Conservation (phyloP, 352 stramenopile species). For the Phytophthora multivora region DNA sequence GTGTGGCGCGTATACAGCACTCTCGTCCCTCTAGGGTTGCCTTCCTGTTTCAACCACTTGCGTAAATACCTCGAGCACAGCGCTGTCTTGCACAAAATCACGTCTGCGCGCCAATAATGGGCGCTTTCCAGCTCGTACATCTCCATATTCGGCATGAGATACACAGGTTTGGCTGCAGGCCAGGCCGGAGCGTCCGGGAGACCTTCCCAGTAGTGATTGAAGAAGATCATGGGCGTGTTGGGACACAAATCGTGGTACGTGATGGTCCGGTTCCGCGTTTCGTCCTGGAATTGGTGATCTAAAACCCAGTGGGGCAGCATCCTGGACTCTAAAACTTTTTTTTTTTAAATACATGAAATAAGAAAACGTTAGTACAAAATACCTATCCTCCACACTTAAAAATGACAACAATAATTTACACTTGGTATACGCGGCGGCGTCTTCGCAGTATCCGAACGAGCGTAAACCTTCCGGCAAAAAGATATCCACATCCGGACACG, state of each 20-base stretch:
- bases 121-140: constrained; percentile 61
- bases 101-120: constrained; percentile 50
- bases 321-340: constrained; percentile 46
- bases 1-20: constrained; percentile 75
- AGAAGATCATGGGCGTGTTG: constrained; percentile 51
- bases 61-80: constrained; percentile 44
- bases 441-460: constrained; percentile 74
- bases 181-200: constrained; percentile 33
- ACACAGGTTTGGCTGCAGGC: constrained; percentile 47
- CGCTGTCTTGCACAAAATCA: constrained; percentile 58
- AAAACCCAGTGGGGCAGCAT: constrained; percentile 53
- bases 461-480: constrained; percentile 57
- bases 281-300: constrained; percentile 32
- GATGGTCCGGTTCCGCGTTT: constrained; percentile 21
- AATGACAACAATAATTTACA: constrained; percentile 30
- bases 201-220: constrained; percentile 66
- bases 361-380: background rate
- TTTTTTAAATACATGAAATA: too few species aligned
- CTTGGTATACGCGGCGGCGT: constrained; percentile 64
- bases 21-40: constrained; percentile 49
- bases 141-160: constrained; percentile 64
- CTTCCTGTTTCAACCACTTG: constrained; percentile 64
- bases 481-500: constrained; percentile 68
- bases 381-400: background rate
- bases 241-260: constrained; percentile 64